Conservation (phyloP, 768 basidiomycete genomes). For the Trichaptum fuscoviolaceum region DNA sequence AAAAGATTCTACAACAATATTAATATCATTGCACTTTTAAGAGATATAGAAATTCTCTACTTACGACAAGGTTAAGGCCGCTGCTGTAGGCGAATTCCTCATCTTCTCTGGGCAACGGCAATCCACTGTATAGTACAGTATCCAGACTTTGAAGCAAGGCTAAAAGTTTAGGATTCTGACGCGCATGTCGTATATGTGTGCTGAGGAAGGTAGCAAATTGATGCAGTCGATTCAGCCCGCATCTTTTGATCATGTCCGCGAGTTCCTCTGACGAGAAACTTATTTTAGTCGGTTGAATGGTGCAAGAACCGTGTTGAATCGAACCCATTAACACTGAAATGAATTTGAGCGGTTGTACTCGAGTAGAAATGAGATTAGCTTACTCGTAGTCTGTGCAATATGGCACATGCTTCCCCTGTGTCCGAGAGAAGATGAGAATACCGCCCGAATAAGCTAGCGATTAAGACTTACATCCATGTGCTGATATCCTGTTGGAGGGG, state of each 20-base stretch:
- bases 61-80: conserved; percentile 58
- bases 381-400: conserved; percentile 72
- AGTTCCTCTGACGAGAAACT: conserved; percentile 66
- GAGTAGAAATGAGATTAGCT: conserved; percentile 29
- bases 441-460: conserved; percentile 16
- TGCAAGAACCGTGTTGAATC: conserved; percentile 68
- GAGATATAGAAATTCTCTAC: conserved; percentile 18
- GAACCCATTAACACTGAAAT: conserved; percentile 61
- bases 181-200: conserved; percentile 55
- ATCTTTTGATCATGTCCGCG: conserved; percentile 61
- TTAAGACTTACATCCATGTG: conserved; percentile 59
- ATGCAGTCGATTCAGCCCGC: conserved; percentile 67
- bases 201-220: conserved; percentile 70
- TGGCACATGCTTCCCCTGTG: conserved; percentile 80
- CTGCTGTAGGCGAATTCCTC: conserved; percentile 66
- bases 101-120: conserved; percentile 60
- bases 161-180: conserved; percentile 55
- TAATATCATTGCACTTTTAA: conserved; percentile 12
- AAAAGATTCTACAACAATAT: conserved; percentile 57
- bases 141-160: conserved; percentile 49
- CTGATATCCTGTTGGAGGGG: conserved; percentile 59
- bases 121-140: conserved; percentile 61
- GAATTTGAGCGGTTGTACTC: conserved; percentile 18
- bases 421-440: conserved; percentile 23
- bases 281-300: conserved; percentile 62